Evolutionary conservation across 2,329 filamentous ascomycete species (phyloP), one percentile per base, ranked within the genome.

Genomic region (Diaporthe helianthi): DNA sequence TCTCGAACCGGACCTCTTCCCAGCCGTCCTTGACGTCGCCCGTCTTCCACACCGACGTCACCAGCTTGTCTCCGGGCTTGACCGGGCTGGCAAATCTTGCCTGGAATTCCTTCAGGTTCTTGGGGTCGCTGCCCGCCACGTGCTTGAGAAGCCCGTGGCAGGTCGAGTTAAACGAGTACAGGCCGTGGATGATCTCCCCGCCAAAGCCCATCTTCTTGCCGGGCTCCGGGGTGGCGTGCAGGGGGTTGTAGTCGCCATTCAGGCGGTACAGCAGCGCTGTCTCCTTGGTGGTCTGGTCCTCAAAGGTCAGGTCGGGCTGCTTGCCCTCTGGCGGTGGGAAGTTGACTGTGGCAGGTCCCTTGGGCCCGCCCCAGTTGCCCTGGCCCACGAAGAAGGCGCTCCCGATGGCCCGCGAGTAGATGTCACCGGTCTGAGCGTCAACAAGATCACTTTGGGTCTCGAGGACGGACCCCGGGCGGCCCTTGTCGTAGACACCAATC

Each of bases 181-280:
- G 84, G 24, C 94, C 94, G 81, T 97, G 94, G 79, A 97, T 92
- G 79, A 97, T 97, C 74, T 89, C 85, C 41, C 94, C 94, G 33
- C 93, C 93, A 74, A 97, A 97, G 71, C 94, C 94, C 93, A 97
- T 97, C 82, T 93, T 91, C 80, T 88, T 82, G 71, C 93, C 93
- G 0, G 93, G 93, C 81, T 93, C 92, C 15, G 93, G 93, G 22
- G 92, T 92, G 8, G 93, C 93, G 78, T 97, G 94, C 44, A 97
- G 89, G 33, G 94, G 94, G 83, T 97, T 97, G 82, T 97, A 97
- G 83, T 97, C 94, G 73, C 94, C 94, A 75, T 97, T 97, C 63
- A 97, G 86, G 72, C 93, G 87, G 80, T 96, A 96, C 67, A 96
- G 83, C 72, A 92, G 87, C 10, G 93, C 89, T 5, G 92, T 92